Evolutionary conservation across 768 basidiomycete genomes (phyloP), one percentile per base, ranked within the genome.

Genomic region (Lentinula edodes): DNA sequence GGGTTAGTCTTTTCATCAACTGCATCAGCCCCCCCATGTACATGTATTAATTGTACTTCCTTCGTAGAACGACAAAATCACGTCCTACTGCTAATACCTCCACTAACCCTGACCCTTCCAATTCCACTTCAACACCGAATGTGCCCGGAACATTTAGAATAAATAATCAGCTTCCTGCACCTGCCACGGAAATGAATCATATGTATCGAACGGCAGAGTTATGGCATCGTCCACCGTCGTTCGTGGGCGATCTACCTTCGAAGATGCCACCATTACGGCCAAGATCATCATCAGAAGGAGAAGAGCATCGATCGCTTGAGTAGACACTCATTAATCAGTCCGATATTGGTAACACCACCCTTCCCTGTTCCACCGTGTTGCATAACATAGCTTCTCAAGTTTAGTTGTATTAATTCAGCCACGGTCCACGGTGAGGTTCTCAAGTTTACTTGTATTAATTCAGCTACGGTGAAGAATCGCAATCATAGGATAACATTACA

Each of bases 191-290:
- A 50, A 48, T 59, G 34, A 59, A 59, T 18, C 32, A 46, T 18
- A 59, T 59, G 58, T 59, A 59, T 10, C 28, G 45, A n/a, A 50
- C 32, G 12, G 58, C 58, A 15, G 58, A 59, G 34, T 4, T 15
- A 18, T 59, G 58, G 58, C 46, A 59, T 50, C 58, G 58, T 28
- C 58, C 58, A 20, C 58, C 58, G 16, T 50, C 43, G n/a, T 48
- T 59, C 34, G 35, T 59, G 15, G 23, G 16, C 12, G 42, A 59
- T 20, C 12, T 51, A 18, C 45, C 58, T 18, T n/a, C 18, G 7
- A 59, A 59, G 36, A 59, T 59, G 58, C 58, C 58, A 36, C 13
- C 56, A 16, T 20, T 58, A 41, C 39, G 41, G 12, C 20, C 41
- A 18, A 41, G 32, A 5, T 52, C 51, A 8, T n/a, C 51, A 35